Base-by-base conservation (phyloP, 1,284 basidiomycete species). In the Malassezia psittaci region DNA sequence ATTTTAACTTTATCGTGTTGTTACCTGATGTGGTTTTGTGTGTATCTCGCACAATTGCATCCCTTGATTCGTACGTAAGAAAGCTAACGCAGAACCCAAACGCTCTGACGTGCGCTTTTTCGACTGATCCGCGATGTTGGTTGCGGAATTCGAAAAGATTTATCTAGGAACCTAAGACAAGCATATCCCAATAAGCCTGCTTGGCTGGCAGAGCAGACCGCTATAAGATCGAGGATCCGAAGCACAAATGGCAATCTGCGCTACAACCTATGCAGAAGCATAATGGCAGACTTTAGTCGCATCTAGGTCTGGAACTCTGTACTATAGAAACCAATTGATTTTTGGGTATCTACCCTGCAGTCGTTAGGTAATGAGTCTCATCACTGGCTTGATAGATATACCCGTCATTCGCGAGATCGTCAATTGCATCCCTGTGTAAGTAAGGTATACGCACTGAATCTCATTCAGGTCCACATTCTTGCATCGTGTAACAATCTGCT, bases 21-120 rank as follows among this genome's bases (percentile, higher is more conserved):
- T 65, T 72, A 69, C 52, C 60, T 71, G 29, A 74, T 74, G 72
- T 74, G 72, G 72, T 62, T 63, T 60, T 69, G 72, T 62, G 66
- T 73, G 44, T 74, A 73, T 62, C 60, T 74, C 60, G 70, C 72
- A 5, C 72, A 74, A 43, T 56, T 72, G 8, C 71, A 74, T 62
- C 72, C 70, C 13, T 57, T 74, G 51, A 71, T 74, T 58, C 66
- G 72, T 74, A 54, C 67, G 72, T 67, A 11, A 24, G 16, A 34
- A 19, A 15, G 13, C 7, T 41, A 16, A 41, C 1, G 15, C 56
- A 70, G 68, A 66, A 39, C 68, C 68, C 33, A 70, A 63, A 56
- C 59, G 68, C 44, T 55, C 60, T 43, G 66, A 68, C 43, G 62
- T 70, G 7, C 66, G 68, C 19, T 69, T 69, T 59, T 52, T 65